Conservation (phyloP, 2,329 filamentous ascomycete species). For the Exophiala sideris region DNA sequence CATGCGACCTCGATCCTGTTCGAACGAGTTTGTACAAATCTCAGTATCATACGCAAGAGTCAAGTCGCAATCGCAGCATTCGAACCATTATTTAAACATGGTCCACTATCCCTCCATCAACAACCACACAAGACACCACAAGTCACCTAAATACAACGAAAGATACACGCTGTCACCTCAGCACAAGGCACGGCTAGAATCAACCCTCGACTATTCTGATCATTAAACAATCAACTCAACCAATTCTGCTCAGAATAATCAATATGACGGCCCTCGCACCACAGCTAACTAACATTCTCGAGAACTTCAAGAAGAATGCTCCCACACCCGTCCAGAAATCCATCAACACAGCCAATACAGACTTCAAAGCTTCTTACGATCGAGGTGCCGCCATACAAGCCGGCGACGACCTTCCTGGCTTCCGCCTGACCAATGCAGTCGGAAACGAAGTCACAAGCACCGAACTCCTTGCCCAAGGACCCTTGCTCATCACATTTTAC, state of each 20-base stretch:
- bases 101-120: no score
- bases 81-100: no score
- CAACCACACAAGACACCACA: no score
- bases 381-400: constrained; percentile 32
- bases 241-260: neutral
- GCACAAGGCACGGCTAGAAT: no score
- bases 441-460: constrained; percentile 34
- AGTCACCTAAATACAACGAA: no score
- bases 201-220: no score
- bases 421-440: constrained; percentile 36
- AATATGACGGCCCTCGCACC: neutral
- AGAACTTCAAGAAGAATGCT: neutral
- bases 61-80: no score
- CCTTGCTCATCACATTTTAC: constrained; percentile 47
- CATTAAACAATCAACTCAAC: no score
- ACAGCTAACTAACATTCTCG: neutral
- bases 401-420: constrained; percentile 36
- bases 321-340: neutral
- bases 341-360: neutral
- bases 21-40: no score
- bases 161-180: no score
- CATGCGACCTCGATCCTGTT: no score
- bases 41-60: no score
- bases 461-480: constrained; percentile 33
- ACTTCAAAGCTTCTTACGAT: constrained; percentile 26